Conservation (phyloP, 495 filamentous ascomycete species). For the Entonaema liquescens region DNA sequence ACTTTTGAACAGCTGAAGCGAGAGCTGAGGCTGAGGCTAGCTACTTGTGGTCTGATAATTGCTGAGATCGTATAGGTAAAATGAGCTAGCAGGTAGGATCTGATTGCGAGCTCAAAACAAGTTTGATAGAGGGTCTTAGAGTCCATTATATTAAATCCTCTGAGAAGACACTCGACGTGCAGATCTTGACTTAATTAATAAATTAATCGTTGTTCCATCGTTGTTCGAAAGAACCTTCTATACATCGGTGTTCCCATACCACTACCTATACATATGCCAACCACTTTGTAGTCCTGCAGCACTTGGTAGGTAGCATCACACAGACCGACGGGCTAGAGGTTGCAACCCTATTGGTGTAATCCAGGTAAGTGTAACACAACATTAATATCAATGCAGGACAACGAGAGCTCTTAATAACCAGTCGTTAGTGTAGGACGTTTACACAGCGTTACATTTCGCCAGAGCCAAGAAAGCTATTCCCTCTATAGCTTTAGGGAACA, state of each 20-base stretch:
- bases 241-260: not conserved
- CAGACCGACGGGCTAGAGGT: not conserved
- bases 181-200: not conserved
- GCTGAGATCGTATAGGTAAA: not conserved
- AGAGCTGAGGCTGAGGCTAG: not conserved
- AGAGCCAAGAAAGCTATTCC: not conserved
- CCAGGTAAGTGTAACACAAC: not conserved
- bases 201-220: not conserved
- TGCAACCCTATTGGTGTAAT: conserved; percentile 1
- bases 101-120: not conserved
- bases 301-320: not conserved
- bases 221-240: not conserved
- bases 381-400: not conserved
- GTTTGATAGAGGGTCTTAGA: not conserved
- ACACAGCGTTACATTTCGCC: not conserved
- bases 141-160: not conserved
- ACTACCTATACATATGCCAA: not conserved
- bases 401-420: not conserved
- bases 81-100: not conserved
- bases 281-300: not conserved
- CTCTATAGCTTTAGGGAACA: not conserved
- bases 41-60: not conserved
- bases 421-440: not conserved
- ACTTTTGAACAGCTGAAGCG: not conserved
- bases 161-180: not conserved